phyloP scores from a whole-genome alignment of 1,284 basidiomycete genomes.

The Tilletiopsis washingtonensis region DNA sequence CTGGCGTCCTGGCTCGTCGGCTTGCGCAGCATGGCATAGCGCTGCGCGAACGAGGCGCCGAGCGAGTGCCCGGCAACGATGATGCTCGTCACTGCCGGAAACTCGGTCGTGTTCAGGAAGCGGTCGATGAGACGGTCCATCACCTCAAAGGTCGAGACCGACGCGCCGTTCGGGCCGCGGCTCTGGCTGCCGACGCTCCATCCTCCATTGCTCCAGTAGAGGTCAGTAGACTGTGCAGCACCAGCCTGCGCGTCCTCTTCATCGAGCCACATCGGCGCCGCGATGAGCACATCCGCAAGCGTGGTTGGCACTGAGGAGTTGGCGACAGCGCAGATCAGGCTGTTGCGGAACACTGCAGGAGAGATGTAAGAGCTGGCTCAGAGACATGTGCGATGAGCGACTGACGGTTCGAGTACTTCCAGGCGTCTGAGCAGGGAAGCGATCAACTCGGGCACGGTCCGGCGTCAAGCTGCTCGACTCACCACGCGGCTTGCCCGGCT shows the following conservation, averaged over 20 bases:
- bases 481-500: conserved; percentile 9
- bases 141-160: conserved; percentile 23
- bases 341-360: conserved; percentile 4
- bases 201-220: conserved; percentile 16
- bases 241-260: conserved; percentile 13
- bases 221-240: conserved; percentile 20
- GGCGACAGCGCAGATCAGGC: conserved; percentile 8
- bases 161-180: conserved; percentile 17
- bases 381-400: no score
- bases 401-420: no score
- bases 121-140: conserved; percentile 30
- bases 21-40: conserved; percentile 35
- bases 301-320: neutral
- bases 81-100: conserved; percentile 31
- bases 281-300: conserved; percentile 14
- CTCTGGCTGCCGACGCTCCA: conserved; percentile 24
- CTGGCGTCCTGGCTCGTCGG: conserved; percentile 15
- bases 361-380: no score
- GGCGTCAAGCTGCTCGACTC: neutral
- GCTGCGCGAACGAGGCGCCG: conserved; percentile 30
- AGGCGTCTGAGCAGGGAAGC: no score
- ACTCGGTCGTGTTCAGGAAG: conserved; percentile 31
- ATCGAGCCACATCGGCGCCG: conserved; percentile 4
- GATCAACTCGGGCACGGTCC: no score
- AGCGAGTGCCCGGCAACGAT: conserved; percentile 39